Evolutionary conservation across 805 yeast species (phyloP).

Genomic region (Wickerhamomyces hampshirensis): DNA sequence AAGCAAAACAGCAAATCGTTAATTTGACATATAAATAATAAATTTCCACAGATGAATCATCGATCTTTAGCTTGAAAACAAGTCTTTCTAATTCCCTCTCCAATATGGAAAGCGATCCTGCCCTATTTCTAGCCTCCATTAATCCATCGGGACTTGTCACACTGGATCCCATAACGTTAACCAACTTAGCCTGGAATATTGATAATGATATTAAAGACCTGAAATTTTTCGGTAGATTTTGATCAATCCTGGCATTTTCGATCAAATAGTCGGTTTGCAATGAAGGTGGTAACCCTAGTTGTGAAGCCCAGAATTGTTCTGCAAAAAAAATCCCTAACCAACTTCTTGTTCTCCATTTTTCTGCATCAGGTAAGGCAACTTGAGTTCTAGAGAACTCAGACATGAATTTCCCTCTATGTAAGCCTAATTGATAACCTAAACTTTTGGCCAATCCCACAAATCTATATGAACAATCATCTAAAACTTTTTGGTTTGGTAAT

Average conservation of each 20-base stretch:
- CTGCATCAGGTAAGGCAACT: slow-evolving; percentile 83
- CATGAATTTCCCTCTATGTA: slow-evolving; percentile 89
- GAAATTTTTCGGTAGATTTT: slow-evolving; percentile 58
- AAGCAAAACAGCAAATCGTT: slow-evolving; percentile 84
- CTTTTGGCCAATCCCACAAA: slow-evolving; percentile 85
- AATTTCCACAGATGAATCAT: slow-evolving; percentile 66
- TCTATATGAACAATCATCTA: slow-evolving; percentile 88
- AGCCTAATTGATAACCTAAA: slow-evolving; percentile 78
- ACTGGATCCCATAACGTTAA: slow-evolving; percentile 81
- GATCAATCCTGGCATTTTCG: slow-evolving; percentile 71
- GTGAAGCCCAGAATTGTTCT: slow-evolving; percentile 89
- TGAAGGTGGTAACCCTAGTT: slow-evolving; percentile 82
- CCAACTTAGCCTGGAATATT: slow-evolving; percentile 78
- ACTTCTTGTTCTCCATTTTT: slow-evolving; percentile 88
- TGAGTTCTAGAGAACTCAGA: slow-evolving; percentile 89
- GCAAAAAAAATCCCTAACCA: slow-evolving; percentile 87
- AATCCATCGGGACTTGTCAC: slow-evolving; percentile 86
- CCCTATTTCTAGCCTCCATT: slow-evolving; percentile 76
- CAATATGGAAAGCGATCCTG: slow-evolving; percentile 70
- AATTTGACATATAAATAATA: slow-evolving; percentile 74
- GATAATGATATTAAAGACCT: slow-evolving; percentile 69
- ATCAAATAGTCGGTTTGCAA: slow-evolving; percentile 77
- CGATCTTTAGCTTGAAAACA: slow-evolving; percentile 60
- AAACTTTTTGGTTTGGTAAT: slow-evolving; percentile 82
- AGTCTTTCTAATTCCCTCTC: slow-evolving; percentile 75